A percentile compares a stretch with the other conserved stretches of the same genome.
Evolutionary conservation across 257 asterid genomes (phyloP).

Genomic region (Rehmannia glutinosa): DNA sequence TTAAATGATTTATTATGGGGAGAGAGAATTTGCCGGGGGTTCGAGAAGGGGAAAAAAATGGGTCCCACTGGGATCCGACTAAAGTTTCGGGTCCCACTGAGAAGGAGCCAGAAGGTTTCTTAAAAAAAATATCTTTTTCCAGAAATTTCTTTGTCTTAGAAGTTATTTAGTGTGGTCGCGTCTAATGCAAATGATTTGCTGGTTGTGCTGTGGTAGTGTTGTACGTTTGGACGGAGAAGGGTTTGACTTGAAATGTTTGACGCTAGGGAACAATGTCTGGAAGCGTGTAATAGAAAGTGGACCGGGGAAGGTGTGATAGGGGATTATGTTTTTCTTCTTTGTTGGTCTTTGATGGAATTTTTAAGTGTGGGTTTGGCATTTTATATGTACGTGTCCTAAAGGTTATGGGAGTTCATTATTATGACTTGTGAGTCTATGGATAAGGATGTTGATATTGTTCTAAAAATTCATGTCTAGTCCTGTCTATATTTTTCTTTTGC

Average conservation of each 20-base stretch:
- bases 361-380: not conserved
- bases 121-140: constrained; percentile 19
- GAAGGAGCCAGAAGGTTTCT: constrained; percentile 30
- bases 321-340: not conserved
- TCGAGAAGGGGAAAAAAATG: constrained; percentile 15
- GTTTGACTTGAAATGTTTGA: no score
- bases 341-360: no score
- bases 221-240: not conserved
- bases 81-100: constrained; percentile 8
- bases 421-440: no score
- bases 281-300: not conserved
- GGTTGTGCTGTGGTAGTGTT: not conserved
- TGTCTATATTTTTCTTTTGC: no score
- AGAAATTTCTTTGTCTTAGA: not conserved
- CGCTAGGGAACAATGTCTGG: not conserved
- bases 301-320: not conserved
- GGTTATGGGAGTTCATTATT: constrained; percentile 8
- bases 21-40: constrained; percentile 7
- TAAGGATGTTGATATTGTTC: not conserved
- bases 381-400: constrained; percentile 14
- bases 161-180: not conserved
- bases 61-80: constrained; percentile 11
- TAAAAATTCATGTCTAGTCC: no score
- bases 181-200: not conserved
- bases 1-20: constrained; percentile 3